These are phyloP conservation scores for Phialophora expanda DNA, from an alignment of 2,329 filamentous ascomycete species.

Conservation along the genomic window DNA sequence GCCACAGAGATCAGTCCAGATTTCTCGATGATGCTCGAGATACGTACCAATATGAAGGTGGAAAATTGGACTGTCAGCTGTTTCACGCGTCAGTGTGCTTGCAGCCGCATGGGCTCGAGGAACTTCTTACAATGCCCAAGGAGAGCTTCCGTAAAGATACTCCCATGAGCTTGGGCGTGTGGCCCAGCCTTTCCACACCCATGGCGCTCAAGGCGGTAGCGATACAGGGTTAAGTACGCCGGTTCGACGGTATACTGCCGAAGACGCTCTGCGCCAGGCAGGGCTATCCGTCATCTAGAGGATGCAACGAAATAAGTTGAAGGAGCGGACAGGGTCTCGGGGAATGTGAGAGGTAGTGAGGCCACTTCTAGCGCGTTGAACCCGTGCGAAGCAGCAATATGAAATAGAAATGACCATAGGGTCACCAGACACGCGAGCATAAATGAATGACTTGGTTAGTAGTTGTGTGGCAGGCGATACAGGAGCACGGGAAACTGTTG, in stretches of 20 bases:
- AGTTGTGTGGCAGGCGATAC: conserved; percentile 12
- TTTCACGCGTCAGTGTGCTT: conserved; percentile 27
- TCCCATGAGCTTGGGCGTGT: conserved; percentile 43
- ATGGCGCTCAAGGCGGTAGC: conserved; percentile 19
- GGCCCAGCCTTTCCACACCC: conserved; percentile 28
- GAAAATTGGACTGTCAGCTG: conserved; percentile 54
- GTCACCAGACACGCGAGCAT: conserved; percentile 26
- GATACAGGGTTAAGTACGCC: conserved; percentile 4
- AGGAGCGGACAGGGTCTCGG: conserved; percentile 35
- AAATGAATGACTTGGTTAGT: conserved; percentile 15
- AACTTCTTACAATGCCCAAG: conserved; percentile 47
- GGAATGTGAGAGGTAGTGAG: conserved; percentile 1
- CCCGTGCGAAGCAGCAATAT: conserved; percentile 14
- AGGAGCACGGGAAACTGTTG: conserved; percentile 11
- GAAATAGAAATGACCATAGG: conserved; percentile 18
- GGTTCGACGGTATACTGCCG: conserved; percentile 9
- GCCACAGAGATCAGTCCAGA: conserved; percentile 28
- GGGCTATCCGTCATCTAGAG: conserved; percentile 22
- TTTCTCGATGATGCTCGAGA: background rate
- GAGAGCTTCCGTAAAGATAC: conserved; percentile 44
- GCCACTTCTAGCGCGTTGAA: conserved; percentile 22
- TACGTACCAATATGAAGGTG: conserved; percentile 51
- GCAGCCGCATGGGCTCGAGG: background rate
- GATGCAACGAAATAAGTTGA: conserved; percentile 10
- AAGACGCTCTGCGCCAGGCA: conserved; percentile 30